Percentiles rank a stretch among this genome's conserved stretches.
These are phyloP conservation scores for Triticum aestivum DNA, from an alignment of 176 grass and related monocot species.

Conservation along the genomic window DNA sequence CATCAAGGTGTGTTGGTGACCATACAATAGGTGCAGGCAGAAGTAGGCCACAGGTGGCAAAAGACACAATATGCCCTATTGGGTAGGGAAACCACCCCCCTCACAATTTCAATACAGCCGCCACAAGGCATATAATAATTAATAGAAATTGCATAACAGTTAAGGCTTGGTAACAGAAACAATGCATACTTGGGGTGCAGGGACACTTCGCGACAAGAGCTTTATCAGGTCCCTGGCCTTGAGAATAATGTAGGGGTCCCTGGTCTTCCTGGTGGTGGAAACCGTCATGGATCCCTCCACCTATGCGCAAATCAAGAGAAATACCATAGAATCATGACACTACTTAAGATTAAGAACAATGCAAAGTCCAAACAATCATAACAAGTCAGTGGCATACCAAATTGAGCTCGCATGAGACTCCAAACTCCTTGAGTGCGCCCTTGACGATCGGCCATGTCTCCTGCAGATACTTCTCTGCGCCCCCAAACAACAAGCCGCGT, in stretches of 20 bases:
- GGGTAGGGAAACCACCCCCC: not conserved
- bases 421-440: constrained; percentile 70
- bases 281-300: constrained; percentile 98
- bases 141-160: not conserved
- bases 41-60: not conserved
- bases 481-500: not conserved
- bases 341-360: not conserved
- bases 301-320: constrained; percentile 35
- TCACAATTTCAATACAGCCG: not conserved
- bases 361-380: not conserved
- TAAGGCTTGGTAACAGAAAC: not conserved
- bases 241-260: constrained; percentile 84
- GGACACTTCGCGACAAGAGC: constrained; percentile 83
- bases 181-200: constrained; percentile 73
- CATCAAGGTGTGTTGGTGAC: not conserved
- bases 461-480: constrained; percentile 92
- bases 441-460: constrained; percentile 89
- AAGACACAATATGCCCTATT: not conserved
- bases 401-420: constrained; percentile 87
- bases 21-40: not conserved
- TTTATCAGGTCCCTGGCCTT: constrained; percentile 92
- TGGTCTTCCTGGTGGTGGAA: constrained; percentile 86
- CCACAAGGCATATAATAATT: not conserved
- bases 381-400: constrained; percentile 40
- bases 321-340: not conserved